Evolutionary conservation across 805 yeast genomes (phyloP).

Genomic region (Wickerhamiella occidentalis): DNA sequence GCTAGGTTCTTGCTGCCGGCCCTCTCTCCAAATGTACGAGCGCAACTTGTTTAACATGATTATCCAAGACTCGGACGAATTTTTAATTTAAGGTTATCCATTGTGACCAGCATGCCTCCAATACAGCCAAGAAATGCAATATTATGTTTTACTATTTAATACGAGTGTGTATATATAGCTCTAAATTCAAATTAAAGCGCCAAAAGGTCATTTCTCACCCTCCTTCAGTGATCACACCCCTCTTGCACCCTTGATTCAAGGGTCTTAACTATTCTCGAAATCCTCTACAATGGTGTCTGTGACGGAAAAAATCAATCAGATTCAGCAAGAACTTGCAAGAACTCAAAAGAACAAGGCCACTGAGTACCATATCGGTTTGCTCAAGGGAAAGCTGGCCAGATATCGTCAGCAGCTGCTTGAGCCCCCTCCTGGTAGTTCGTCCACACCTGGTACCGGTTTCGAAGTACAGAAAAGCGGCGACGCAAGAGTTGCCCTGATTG

Average conservation of each 20-base stretch:
- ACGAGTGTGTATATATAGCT: no score
- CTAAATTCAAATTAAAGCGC: no score
- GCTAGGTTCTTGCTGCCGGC: background rate
- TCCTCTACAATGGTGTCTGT: constrained; percentile 22
- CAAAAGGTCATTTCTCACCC: no score
- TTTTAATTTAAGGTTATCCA: background rate
- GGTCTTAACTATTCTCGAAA: no score
- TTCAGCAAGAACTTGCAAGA: constrained; percentile 85
- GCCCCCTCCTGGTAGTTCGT: constrained; percentile 65
- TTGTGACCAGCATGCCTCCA: no score
- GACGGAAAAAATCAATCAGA: constrained; percentile 66
- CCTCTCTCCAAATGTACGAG: constrained; percentile 5
- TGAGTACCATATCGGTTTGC: constrained; percentile 86
- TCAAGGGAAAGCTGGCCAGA: constrained; percentile 89
- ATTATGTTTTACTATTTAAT: no score
- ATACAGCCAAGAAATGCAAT: no score
- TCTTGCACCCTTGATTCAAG: no score
- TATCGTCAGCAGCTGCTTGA: constrained; percentile 83
- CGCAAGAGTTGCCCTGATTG: constrained; percentile 89
- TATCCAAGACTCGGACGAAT: background rate
- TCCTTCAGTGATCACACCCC: no score
- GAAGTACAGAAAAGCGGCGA: constrained; percentile 94
- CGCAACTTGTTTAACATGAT: constrained; percentile 8
- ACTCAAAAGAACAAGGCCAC: constrained; percentile 98
- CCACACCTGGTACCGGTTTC: constrained; percentile 72